These are phyloP conservation scores for Lentinus tigrinus DNA, from an alignment of 768 basidiomycete species.

Conservation along the genomic window DNA sequence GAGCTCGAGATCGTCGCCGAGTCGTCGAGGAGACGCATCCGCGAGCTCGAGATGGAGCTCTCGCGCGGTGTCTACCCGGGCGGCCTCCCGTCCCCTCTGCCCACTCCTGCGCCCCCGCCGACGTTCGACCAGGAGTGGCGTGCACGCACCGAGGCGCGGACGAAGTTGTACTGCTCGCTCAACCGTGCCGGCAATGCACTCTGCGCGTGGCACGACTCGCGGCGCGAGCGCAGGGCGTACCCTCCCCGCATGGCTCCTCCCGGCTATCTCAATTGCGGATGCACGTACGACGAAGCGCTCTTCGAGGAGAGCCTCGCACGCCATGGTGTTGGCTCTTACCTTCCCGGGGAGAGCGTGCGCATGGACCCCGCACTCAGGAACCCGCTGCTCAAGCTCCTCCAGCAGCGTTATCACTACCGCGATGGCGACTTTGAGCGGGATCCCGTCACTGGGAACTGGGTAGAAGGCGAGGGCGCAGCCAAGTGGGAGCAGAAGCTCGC, in stretches of 20 bases:
- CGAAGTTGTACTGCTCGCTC: conserved; percentile 70
- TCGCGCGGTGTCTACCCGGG: conserved; percentile 26
- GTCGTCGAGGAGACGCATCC: conserved; percentile 45
- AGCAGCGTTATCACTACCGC: conserved; percentile 72
- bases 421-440: conserved; percentile 87
- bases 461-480: conserved; percentile 59
- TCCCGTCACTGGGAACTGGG: conserved; percentile 62
- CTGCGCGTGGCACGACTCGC: conserved; percentile 88
- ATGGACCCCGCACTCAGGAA: conserved; percentile 89
- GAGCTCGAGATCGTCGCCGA: conserved; percentile 65
- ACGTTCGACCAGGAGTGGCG: conserved; percentile 66
- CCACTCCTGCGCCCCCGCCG: conserved; percentile 39
- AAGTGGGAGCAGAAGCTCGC: conserved; percentile 60
- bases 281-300: conserved; percentile 79
- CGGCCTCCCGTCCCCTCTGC: conserved; percentile 33
- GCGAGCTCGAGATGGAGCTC: conserved; percentile 47
- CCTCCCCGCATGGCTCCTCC: conserved; percentile 81
- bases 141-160: conserved; percentile 70
- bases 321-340: conserved; percentile 78
- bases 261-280: conserved; percentile 82
- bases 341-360: conserved; percentile 80
- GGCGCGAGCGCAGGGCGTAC: conserved; percentile 73
- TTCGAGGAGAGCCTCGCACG: conserved; percentile 84
- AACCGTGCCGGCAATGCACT: conserved; percentile 88
- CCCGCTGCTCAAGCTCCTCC: conserved; percentile 69